Evolutionary conservation across 2,329 filamentous ascomycete genomes (phyloP).

Genomic region (Talaromyces sp.): DNA sequence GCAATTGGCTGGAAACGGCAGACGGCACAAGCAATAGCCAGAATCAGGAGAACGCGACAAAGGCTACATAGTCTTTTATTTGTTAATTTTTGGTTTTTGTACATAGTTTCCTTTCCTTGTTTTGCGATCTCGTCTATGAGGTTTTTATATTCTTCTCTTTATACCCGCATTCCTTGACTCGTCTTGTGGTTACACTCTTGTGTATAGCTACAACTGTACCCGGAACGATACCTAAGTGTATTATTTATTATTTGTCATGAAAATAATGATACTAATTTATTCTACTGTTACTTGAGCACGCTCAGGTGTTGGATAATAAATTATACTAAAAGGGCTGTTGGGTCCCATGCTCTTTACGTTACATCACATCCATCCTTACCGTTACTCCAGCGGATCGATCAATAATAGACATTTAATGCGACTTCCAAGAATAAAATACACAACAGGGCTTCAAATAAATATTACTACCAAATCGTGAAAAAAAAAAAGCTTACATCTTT

Average conservation of each 20-base stretch:
- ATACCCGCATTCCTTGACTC: neutral
- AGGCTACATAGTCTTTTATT: neutral
- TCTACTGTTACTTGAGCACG: neutral
- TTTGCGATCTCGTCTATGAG: neutral
- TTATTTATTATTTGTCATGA: neutral
- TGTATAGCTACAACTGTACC: neutral
- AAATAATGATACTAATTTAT: neutral
- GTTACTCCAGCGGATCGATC: neutral
- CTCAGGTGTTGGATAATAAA: neutral
- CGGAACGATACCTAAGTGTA: neutral
- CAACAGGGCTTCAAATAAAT: neutral
- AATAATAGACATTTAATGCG: neutral
- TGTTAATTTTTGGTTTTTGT: neutral
- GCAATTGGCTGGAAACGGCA: constrained; percentile 28
- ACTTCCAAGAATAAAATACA: neutral
- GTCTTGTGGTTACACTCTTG: neutral
- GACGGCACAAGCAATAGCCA: constrained; percentile 1
- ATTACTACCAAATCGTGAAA: neutral
- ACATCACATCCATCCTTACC: neutral
- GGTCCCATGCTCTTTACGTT: neutral
- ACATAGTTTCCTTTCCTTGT: neutral
- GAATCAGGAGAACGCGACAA: neutral
- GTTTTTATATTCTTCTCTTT: neutral
- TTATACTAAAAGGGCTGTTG: neutral
- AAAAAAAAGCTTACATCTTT: neutral